Percentiles rank a stretch among this genome's conserved stretches.
Evolutionary conservation across 1,284 basidiomycete genomes (phyloP).

Genomic region (Naganishia liquefaciens): DNA sequence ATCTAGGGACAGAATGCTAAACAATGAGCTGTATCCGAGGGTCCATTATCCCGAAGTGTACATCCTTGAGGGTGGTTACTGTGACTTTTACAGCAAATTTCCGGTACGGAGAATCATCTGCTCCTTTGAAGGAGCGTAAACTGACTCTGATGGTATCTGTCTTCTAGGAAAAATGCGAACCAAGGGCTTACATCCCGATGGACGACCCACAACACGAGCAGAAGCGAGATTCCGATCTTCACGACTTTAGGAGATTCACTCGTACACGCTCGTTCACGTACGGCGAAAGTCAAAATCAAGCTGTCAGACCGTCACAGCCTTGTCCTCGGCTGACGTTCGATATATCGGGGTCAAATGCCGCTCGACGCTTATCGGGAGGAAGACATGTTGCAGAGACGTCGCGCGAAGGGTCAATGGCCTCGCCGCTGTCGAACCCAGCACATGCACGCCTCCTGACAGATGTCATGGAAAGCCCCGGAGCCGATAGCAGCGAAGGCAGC

Average conservation of each 20-base stretch:
- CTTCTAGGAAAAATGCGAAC: constrained; percentile 65
- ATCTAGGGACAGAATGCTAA: constrained; percentile 82
- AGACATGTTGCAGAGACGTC: constrained; percentile 45
- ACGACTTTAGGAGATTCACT: constrained; percentile 86
- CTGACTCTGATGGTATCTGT: constrained; percentile 8
- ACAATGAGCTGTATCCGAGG: constrained; percentile 83
- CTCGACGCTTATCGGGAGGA: constrained; percentile 39
- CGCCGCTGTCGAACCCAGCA: not conserved
- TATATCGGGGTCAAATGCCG: constrained; percentile 45
- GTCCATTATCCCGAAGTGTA: constrained; percentile 97
- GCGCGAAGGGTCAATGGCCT: constrained; percentile 38
- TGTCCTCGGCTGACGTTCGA: constrained; percentile 49
- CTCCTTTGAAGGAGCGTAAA: not conserved
- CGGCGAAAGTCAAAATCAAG: constrained; percentile 60
- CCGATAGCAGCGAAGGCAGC: constrained; percentile 29
- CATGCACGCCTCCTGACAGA: constrained; percentile 11
- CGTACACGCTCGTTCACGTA: constrained; percentile 86
- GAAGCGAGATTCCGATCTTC: constrained; percentile 79
- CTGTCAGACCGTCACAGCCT: constrained; percentile 36
- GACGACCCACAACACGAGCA: constrained; percentile 82
- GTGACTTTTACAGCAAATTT: constrained; percentile 73
- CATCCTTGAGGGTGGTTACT: constrained; percentile 94
- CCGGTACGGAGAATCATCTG: constrained; percentile 47
- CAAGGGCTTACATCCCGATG: constrained; percentile 84
- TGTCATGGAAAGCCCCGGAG: constrained; percentile 28